These are phyloP conservation scores for Colletotrichum tofieldiae DNA, from an alignment of 2,329 filamentous ascomycete genomes.

Conservation along the genomic window DNA sequence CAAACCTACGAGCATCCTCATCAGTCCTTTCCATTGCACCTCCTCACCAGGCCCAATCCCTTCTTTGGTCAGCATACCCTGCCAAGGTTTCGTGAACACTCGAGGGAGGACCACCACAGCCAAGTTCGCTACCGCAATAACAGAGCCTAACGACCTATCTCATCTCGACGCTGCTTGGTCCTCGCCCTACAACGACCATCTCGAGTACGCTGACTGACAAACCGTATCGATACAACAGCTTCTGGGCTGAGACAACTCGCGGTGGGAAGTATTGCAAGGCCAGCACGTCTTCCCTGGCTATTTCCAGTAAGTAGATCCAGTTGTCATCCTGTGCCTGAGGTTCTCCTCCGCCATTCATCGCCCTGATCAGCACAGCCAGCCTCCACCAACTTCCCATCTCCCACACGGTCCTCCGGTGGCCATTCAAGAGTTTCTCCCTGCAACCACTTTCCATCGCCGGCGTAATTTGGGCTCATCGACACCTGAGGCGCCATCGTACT, in stretches of 20 bases:
- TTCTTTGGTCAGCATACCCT: constrained; percentile 5
- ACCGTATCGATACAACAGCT: not conserved
- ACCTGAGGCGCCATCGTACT: not conserved
- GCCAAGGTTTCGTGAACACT: constrained; percentile 26
- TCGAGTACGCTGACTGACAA: not conserved
- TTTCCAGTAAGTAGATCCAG: constrained; percentile 19
- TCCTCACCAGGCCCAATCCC: constrained; percentile 25
- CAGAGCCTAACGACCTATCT: constrained; percentile 2
- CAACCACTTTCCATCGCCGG: constrained; percentile 1
- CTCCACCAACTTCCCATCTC: constrained; percentile 16
- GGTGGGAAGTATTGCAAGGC: not conserved
- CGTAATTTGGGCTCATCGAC: not conserved
- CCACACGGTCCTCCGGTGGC: constrained; percentile 17
- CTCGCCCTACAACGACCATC: not conserved
- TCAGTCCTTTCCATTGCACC: constrained; percentile 28
- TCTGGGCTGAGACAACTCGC: not conserved
- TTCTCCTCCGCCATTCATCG: constrained; percentile 32
- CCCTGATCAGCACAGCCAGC: constrained; percentile 33
- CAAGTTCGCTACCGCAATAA: constrained; percentile 3
- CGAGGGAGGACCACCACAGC: not conserved
- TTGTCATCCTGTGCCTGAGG: constrained; percentile 29
- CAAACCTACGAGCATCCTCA: constrained; percentile 25
- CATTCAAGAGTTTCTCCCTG: constrained; percentile 6
- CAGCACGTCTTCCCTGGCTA: constrained; percentile 1
- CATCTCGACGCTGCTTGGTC: not conserved